Conservation (phyloP, 208 protist species). For the Trypanosoma brucei region DNA sequence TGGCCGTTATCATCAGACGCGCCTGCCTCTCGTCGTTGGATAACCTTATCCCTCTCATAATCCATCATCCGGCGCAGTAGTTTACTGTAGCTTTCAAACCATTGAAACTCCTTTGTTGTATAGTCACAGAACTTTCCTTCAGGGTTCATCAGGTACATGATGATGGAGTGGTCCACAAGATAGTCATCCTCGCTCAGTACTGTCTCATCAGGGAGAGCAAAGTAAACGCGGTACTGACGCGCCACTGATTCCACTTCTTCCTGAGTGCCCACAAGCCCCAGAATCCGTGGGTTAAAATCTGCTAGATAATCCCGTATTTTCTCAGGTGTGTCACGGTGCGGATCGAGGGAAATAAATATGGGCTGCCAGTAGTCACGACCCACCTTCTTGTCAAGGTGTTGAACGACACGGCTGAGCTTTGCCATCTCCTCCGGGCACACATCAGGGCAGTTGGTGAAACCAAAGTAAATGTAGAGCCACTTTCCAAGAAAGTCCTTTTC, state of each 20-base stretch:
- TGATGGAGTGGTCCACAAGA: slow-evolving; percentile 94
- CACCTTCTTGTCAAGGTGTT: slow-evolving; percentile 71
- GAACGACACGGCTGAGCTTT: slow-evolving; percentile 87
- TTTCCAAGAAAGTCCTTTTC: slow-evolving; percentile 84
- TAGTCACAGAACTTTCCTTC: slow-evolving; percentile 86
- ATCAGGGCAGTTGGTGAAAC: slow-evolving; percentile 96
- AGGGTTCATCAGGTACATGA: slow-evolving; percentile 91
- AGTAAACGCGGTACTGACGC: slow-evolving; percentile 92
- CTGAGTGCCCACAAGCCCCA: slow-evolving; percentile 88
- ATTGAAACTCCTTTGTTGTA: slow-evolving; percentile 86
- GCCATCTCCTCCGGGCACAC: slow-evolving; percentile 95
- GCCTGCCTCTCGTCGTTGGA: slow-evolving; percentile 22
- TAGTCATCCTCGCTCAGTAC: slow-evolving; percentile 90
- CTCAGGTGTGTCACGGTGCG: slow-evolving; percentile 81
- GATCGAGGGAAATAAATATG: slow-evolving; percentile 93
- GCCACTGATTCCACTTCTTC: slow-evolving; percentile 77
- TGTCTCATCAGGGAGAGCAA: slow-evolving; percentile 63
- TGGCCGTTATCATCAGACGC: slow-evolving; percentile 26
- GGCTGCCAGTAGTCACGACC: slow-evolving; percentile 82
- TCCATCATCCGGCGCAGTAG: slow-evolving; percentile 77
- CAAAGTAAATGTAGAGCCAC: slow-evolving; percentile 95
- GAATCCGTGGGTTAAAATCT: slow-evolving; percentile 88
- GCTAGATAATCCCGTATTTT: slow-evolving; percentile 82
- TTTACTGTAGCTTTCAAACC: slow-evolving; percentile 83
- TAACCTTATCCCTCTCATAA: slow-evolving; percentile 49